Evolutionary conservation across 2,329 filamentous ascomycete species (phyloP), one percentile per base, ranked within the genome.

Genomic region (Fusarium sp.): DNA sequence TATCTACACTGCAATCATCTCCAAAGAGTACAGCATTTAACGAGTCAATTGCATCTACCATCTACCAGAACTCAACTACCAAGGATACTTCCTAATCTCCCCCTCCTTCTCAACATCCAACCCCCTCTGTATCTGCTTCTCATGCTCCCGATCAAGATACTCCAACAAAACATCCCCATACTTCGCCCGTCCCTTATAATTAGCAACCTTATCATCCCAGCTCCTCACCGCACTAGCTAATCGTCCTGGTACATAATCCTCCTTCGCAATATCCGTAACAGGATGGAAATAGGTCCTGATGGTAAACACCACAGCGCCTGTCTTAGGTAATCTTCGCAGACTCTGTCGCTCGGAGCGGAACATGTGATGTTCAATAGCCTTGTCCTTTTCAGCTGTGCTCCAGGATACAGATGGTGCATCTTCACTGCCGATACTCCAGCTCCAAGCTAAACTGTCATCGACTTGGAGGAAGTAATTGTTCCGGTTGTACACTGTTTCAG

Each of bases 401-500:
- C 93, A 97, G 44, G 89, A 90, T 3, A 90, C 87, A 0, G 83
- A 83, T 0, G 82, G 80, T 2, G 81, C 80, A 76, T 97, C 92
- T 79, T 97, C 94, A 18, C 81, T 73, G 1, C 93, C 93, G 71
- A 97, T 94, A 73, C 89, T 92, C 74, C 84, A 81, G 63, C 90
- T 92, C 93, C 93, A 97, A 1, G 91, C 83, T 2, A 97, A 83
- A 7, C 86, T 80, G 60, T 94, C 92, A 75, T 97, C 93, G 2
- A 96, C 92, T 80, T 97, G 93, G 68, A 97, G 87, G 82, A 97
- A 97, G 80, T 96, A 97, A 77, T 96, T 95, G 77, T 94, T 93
- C 62, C 93, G 84, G 55, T 77, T 79, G 63, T 85, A 83, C n/a
- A 85, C 86, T 46, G 88, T 87, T 44, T 93, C 89, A 2, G 91